Percentiles rank a stretch among this genome's conserved stretches.
Conservation (phyloP, 2,329 filamentous ascomycete genomes). For the Fusarium bactridioides region DNA sequence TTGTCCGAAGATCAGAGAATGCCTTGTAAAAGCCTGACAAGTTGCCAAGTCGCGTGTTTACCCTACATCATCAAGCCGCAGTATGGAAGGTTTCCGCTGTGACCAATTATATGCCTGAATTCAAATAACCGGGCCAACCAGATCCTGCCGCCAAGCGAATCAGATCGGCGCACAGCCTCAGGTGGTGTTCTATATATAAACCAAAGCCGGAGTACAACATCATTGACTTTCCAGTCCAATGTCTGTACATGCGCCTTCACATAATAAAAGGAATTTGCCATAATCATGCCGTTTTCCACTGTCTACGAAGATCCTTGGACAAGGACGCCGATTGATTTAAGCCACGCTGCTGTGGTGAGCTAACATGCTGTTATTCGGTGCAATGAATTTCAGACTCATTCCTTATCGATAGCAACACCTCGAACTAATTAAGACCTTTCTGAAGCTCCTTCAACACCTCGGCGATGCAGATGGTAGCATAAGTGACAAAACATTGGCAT, state of each 20-base stretch:
- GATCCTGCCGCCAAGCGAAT: neutral
- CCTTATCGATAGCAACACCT: neutral
- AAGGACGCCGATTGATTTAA: neutral
- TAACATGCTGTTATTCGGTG: neutral
- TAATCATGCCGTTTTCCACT: neutral
- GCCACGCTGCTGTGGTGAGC: neutral
- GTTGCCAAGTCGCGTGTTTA: neutral
- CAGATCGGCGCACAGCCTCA: neutral
- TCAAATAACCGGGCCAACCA: neutral
- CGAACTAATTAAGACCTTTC: neutral
- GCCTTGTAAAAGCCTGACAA: neutral
- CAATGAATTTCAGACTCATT: neutral
- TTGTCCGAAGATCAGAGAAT: rapidly evolving
- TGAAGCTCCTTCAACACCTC: neutral
- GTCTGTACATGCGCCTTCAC: too few species aligned
- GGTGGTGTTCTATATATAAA: neutral
- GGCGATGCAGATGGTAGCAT: rapidly evolving
- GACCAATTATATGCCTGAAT: neutral
- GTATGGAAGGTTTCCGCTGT: neutral
- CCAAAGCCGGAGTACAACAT: rapidly evolving
- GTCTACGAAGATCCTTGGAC: neutral
- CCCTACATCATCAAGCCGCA: neutral
- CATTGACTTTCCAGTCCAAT: too few species aligned
- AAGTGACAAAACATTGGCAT: neutral
- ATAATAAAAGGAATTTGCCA: neutral